Percentiles rank a stretch among this genome's conserved stretches.
phyloP scores from a whole-genome alignment of 106 monocot genomes.

The Iris macrosiphon region DNA sequence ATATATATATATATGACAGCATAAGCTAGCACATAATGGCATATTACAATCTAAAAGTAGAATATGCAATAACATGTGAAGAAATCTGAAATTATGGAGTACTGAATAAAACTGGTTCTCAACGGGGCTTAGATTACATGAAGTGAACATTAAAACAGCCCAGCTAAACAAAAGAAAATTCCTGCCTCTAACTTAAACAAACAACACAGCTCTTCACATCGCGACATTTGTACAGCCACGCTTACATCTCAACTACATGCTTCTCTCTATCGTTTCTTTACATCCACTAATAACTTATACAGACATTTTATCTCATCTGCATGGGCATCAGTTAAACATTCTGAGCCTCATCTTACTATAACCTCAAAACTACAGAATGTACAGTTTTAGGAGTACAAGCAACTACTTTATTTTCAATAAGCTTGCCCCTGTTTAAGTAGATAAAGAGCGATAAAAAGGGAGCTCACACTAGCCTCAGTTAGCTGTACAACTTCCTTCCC shows the following conservation, averaged over 20 bases:
- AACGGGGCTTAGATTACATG: no score
- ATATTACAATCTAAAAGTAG: no score
- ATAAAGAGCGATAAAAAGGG: constrained; percentile 10
- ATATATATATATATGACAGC: no score
- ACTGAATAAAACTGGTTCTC: no score
- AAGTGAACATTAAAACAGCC: not conserved
- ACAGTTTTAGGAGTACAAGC: constrained; percentile 29
- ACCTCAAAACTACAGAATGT: constrained; percentile 30
- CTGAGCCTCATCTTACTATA: constrained; percentile 14
- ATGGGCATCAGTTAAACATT: constrained; percentile 8
- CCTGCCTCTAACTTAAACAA: not conserved
- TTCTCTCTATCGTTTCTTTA: constrained; percentile 18
- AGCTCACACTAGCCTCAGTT: constrained; percentile 38
- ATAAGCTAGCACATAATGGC: no score
- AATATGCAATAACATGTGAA: no score
- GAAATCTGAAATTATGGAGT: no score
- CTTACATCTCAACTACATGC: constrained; percentile 8
- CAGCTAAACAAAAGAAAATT: constrained; percentile 5
- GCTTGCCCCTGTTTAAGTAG: constrained; percentile 19
- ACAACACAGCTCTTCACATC: constrained; percentile 15
- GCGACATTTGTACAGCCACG: constrained; percentile 24
- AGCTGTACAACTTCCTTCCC: constrained; percentile 38
- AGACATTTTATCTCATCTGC: constrained; percentile 12
- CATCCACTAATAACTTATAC: constrained; percentile 19
- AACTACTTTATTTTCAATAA: constrained; percentile 29